Evolutionary conservation across 176 grass and related monocot species (phyloP).

Genomic region (Cymbopogon citratus): DNA sequence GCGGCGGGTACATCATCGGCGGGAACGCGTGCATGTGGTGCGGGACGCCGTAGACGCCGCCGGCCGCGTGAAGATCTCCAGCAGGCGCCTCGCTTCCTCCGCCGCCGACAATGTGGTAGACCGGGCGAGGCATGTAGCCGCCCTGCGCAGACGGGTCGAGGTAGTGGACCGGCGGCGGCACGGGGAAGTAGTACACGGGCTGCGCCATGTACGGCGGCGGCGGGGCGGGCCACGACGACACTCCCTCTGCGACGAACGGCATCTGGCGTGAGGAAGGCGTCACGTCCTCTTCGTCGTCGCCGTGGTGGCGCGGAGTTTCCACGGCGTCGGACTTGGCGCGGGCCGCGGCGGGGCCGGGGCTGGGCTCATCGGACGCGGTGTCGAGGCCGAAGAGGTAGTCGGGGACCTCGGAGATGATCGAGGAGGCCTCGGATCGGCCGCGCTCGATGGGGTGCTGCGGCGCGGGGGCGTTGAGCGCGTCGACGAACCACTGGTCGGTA

Average conservation of each 20-base stretch:
- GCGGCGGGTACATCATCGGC: constrained; percentile 31
- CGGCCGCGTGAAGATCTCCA: constrained; percentile 33
- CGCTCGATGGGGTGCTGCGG: constrained; percentile 37
- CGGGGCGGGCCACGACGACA: constrained; percentile 29
- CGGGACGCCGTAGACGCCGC: constrained; percentile 37
- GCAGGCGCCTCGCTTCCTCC: constrained; percentile 23
- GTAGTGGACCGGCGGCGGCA: constrained; percentile 37
- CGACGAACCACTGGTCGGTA: constrained; percentile 63
- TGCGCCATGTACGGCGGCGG: constrained; percentile 49
- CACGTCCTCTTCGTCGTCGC: constrained; percentile 18
- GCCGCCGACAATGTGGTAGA: constrained; percentile 38
- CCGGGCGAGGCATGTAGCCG: constrained; percentile 33
- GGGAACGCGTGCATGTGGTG: constrained; percentile 38
- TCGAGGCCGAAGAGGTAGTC: constrained; percentile 84
- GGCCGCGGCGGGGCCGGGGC: background rate
- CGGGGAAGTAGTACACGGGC: constrained; percentile 48
- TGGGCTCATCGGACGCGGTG: constrained; percentile 49
- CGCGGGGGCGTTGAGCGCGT: constrained; percentile 55
- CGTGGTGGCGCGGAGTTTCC: constrained; percentile 20
- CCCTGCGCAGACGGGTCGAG: constrained; percentile 31
- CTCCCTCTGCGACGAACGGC: constrained; percentile 16
- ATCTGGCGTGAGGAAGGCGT: background rate
- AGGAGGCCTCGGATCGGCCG: constrained; percentile 59
- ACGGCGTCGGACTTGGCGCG: constrained; percentile 27
- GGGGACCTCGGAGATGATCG: constrained; percentile 60